Percentiles rank a stretch among this genome's conserved stretches.
phyloP scores from a whole-genome alignment of 164 flowering plant species.

The Santalum album region DNA sequence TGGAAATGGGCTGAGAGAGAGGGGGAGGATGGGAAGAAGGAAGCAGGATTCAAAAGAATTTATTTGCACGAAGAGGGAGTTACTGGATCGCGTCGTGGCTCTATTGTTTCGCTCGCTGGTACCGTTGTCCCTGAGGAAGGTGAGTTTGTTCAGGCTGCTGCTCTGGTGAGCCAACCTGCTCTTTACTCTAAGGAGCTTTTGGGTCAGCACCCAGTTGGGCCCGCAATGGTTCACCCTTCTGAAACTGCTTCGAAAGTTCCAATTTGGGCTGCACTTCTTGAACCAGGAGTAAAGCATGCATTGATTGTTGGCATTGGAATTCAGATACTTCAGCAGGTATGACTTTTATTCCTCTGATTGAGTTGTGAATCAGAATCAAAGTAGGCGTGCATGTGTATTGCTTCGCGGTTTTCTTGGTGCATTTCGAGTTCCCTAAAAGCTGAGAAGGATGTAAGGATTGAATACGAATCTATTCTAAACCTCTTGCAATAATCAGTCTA shows the following conservation, averaged over 20 bases:
- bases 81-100: slow-evolving; percentile 38
- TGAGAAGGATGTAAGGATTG: not conserved
- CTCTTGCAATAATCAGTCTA: too few species aligned
- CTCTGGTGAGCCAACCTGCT: slow-evolving; percentile 49
- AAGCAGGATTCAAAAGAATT: slow-evolving; percentile 47
- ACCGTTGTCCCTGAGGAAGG: slow-evolving; percentile 24
- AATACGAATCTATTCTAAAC: too few species aligned
- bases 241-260: slow-evolving; percentile 31
- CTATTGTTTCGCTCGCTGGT: slow-evolving; percentile 44
- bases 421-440: not conserved
- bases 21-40: slow-evolving; percentile 40
- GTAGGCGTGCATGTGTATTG: not conserved
- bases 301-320: slow-evolving; percentile 48
- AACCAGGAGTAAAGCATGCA: slow-evolving; percentile 57
- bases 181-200: slow-evolving; percentile 40
- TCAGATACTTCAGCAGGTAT: slow-evolving; percentile 60
- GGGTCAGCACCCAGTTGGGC: slow-evolving; percentile 40
- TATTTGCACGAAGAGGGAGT: slow-evolving; percentile 45
- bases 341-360: not conserved
- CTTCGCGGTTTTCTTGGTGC: not conserved
- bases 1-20: slow-evolving; percentile 43
- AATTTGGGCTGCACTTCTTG: slow-evolving; percentile 35
- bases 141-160: slow-evolving; percentile 44
- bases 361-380: not conserved
- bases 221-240: slow-evolving; percentile 50